Evolutionary conservation across 305 asterid species (phyloP).

Genomic region (Fraxinus latifolia): DNA sequence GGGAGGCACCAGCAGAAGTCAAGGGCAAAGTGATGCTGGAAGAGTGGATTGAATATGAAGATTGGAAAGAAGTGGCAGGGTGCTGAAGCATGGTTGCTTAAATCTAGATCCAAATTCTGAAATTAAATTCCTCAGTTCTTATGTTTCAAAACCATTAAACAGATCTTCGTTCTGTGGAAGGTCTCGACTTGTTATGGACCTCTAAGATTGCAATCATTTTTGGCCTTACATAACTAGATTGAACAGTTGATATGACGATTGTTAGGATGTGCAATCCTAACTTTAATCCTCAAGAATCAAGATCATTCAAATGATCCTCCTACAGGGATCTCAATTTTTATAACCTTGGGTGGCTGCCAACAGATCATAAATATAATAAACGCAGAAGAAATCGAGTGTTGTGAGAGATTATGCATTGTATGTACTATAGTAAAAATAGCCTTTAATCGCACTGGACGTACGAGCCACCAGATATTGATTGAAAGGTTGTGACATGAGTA

Average conservation of each 20-base stretch:
- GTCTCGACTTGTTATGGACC: background rate
- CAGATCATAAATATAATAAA: background rate
- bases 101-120: constrained; percentile 1
- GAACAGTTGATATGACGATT: background rate
- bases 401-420: background rate
- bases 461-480: background rate
- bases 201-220: background rate
- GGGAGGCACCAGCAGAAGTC: background rate
- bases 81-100: background rate
- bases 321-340: background rate
- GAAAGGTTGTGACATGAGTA: background rate
- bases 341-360: background rate
- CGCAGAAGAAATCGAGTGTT: background rate
- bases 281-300: background rate
- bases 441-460: background rate
- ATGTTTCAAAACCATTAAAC: background rate
- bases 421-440: background rate
- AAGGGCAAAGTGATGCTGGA: background rate
- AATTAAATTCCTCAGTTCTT: background rate
- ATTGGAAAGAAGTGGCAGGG: background rate
- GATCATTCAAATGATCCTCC: background rate
- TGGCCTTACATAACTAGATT: background rate
- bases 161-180: background rate
- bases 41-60: background rate
- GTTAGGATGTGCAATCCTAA: background rate